Evolutionary conservation across 768 basidiomycete genomes (phyloP).

Genomic region (Kwoniella sp.): DNA sequence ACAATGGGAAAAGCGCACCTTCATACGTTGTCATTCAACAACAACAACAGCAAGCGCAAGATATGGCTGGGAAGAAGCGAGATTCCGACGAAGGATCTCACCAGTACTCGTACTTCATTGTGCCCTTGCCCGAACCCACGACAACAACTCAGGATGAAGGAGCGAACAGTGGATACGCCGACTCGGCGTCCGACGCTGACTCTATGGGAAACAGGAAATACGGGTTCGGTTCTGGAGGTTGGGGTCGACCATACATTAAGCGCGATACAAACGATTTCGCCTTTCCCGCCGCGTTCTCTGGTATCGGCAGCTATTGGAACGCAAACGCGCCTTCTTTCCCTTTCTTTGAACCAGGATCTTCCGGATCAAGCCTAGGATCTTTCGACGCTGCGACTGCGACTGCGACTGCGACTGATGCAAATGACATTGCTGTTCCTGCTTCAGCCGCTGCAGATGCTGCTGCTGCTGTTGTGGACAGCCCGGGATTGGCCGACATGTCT

Average conservation of each 20-base stretch:
- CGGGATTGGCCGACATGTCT: no score
- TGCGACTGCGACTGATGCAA: no score
- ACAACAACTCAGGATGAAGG: no score
- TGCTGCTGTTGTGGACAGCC: no score
- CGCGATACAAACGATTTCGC: slow-evolving; percentile 11
- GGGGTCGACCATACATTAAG: slow-evolving; percentile 8
- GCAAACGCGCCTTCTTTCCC: neutral
- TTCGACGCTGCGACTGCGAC: no score
- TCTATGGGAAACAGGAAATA: neutral
- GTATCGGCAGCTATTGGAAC: neutral
- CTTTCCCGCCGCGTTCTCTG: slow-evolving; percentile 5
- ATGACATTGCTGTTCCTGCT: neutral
- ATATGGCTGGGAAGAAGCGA: neutral
- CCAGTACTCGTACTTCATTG: no score
- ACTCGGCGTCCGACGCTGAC: neutral
- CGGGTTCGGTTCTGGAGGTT: slow-evolving; percentile 2
- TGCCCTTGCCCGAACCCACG: no score
- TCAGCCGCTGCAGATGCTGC: neutral
- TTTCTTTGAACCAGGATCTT: neutral
- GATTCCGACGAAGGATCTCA: no score
- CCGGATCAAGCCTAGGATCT: no score
- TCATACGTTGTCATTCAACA: neutral
- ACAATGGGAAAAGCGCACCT: neutral
- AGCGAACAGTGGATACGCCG: no score
- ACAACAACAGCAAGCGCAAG: neutral